Percentiles rank a stretch among this genome's conserved stretches.
Conservation (phyloP, 352 stramenopile genomes). For the Pseudoperonospora humuli region DNA sequence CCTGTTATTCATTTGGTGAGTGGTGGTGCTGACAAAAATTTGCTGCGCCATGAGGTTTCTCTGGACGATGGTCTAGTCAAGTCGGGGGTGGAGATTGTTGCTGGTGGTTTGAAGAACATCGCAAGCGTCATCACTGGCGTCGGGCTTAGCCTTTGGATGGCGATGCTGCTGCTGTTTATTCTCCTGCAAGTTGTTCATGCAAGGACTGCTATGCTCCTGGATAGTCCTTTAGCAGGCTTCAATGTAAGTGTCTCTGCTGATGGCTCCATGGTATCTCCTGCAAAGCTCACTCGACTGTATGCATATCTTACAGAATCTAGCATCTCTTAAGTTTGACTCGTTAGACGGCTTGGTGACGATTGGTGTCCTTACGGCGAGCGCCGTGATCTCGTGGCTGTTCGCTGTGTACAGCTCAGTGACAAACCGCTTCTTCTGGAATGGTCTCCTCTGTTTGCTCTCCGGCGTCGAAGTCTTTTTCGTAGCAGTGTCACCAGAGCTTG, state of each 20-base stretch:
- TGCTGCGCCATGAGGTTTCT: conserved; percentile 59
- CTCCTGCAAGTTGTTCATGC: conserved; percentile 72
- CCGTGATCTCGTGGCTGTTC: conserved; percentile 35
- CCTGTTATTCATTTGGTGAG: conserved; percentile 48
- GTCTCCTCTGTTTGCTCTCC: conserved; percentile 46
- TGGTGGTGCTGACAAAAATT: conserved; percentile 64
- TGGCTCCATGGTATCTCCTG: not conserved
- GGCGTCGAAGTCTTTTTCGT: conserved; percentile 48
- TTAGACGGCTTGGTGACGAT: conserved; percentile 43
- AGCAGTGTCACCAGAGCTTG: conserved; percentile 47
- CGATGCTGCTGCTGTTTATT: conserved; percentile 51
- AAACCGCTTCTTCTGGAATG: conserved; percentile 66
- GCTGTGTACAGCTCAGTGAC: conserved; percentile 30
- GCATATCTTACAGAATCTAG: conserved; percentile 30
- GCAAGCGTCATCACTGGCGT: conserved; percentile 33
- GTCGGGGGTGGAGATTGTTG: conserved; percentile 30
- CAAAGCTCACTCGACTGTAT: conserved; percentile 3
- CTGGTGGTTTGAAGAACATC: conserved; percentile 21
- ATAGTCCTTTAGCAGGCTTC: conserved; percentile 43
- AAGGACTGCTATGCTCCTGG: conserved; percentile 41
- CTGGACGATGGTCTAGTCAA: conserved; percentile 48
- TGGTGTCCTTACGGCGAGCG: conserved; percentile 22
- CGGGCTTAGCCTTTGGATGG: conserved; percentile 41
- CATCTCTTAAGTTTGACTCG: conserved; percentile 47
- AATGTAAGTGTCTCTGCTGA: conserved; percentile 26